Base-by-base conservation (phyloP, 2,329 filamentous ascomycete genomes). In the Cladosporium cucumerinum region DNA sequence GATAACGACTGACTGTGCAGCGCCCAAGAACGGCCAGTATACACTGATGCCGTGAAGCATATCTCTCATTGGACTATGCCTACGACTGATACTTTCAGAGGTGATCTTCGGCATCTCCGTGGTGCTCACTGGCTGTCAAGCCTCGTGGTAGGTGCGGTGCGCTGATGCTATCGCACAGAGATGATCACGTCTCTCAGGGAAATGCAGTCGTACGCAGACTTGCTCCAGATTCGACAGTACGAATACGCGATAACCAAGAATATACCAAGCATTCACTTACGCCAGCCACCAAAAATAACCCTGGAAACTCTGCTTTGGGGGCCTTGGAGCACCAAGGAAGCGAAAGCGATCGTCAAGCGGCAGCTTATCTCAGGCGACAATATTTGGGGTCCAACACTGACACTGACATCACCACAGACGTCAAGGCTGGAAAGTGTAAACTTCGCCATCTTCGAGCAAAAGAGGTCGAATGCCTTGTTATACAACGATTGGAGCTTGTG, bases 281-380 rank as follows among this genome's bases (percentile, higher is more conserved):
- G 55, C 55, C 23, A 58, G 48, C 48, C 48, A 30, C 34, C 60
- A 54, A 62, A 62, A 62, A 55, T 55, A 62, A 55, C 25, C 34
- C 60, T 54, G 51, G n/a, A 32, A 32, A n/a, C 26, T 16, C 25
- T 54, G 51, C 14, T 28, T 54, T 23, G 14, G 21, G 28, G 28
- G 28, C n/a, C 10, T 21, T 8, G 16, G 21, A n/a, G 43, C 28
- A 28, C 21, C 21, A 7, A 55, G 60, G 49, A 55, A 39, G 60
- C 60, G 60, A 62, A 49, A 54, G 49, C 60, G 60, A 62, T 62
- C 60, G 49, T 51, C 49, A 39, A 28, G 26, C 60, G 32, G 51
- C 49, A 36, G 60, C 60, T 62, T 55, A 62, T 52, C 60, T 62
- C 60, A 62, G 34, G 49, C 49, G 5, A 55, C 30, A 36, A 32